A percentile compares a stretch with the other conserved stretches of the same genome.
phyloP scores from a whole-genome alignment of 352 stramenopile species.

The Phytophthora vignae region DNA sequence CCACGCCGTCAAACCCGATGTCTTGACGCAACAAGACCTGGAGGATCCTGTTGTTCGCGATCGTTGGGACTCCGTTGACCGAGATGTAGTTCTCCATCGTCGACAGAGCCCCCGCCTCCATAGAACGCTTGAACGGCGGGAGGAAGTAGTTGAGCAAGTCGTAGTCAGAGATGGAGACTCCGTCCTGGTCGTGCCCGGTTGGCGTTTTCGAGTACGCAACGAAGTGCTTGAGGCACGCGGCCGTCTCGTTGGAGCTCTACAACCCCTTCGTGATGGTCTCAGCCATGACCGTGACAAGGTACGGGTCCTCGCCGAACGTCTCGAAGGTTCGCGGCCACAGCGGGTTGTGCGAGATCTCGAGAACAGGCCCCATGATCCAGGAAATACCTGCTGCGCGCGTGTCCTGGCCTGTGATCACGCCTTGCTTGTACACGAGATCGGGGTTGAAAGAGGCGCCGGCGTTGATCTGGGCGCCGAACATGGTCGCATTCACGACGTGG shows the following conservation, averaged over 20 bases:
- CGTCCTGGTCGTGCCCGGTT: neutral
- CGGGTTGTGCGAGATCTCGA: conserved; percentile 77
- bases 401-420: conserved; percentile 72
- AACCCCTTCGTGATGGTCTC: conserved; percentile 69
- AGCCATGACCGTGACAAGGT: conserved; percentile 72
- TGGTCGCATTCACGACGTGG: conserved; percentile 72
- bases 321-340: conserved; percentile 88
- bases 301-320: conserved; percentile 92
- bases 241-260: conserved; percentile 55
- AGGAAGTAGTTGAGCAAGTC: conserved; percentile 1
- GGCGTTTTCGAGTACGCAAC: neutral
- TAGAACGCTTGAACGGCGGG: neutral
- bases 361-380: conserved; percentile 87
- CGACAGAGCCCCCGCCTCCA: neutral
- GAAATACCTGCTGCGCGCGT: conserved; percentile 79
- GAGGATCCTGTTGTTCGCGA: neutral
- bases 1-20: neutral
- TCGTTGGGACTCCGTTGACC: neutral
- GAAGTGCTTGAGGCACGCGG: conserved; percentile 51
- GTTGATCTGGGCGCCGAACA: conserved; percentile 88
- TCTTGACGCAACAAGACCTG: neutral
- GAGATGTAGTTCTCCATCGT: neutral
- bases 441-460: conserved; percentile 85
- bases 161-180: neutral
- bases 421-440: conserved; percentile 58